Base-by-base conservation (phyloP, 2,329 filamentous ascomycete genomes). In the Colletotrichum acutatum region DNA sequence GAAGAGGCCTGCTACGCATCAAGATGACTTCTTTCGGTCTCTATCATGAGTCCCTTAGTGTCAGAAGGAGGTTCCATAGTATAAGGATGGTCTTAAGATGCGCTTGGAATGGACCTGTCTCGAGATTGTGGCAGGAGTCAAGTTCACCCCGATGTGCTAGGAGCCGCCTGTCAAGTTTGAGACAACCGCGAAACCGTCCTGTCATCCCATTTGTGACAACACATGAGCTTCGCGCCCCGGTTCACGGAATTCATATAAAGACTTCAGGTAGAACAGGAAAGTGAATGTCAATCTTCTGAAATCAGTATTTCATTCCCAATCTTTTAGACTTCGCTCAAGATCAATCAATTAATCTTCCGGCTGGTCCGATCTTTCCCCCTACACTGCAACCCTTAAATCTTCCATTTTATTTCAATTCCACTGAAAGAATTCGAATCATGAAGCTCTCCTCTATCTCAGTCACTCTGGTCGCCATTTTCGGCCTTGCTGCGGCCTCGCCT, bases 111-210 rank as follows among this genome's bases (percentile, higher is more conserved):
- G 63, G 63, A 49, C 56, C 52, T 32, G 57, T 71, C 64, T 71
- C 64, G 64, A 22, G 63, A 66, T 5, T 71, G 62, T 71, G 56
- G 60, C 46, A 66, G 32, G 56, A 37, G 57, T 52, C 57, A 62
- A 28, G 11, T 34, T 34, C 11, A 26, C 57, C 28, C 19, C 32
- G 14, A 28, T 12, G 9, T 22, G 22, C 32, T 28, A 57, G 34
- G 62, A 19, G 30, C 14, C 68, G 57, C 64, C 22, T 71, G 63
- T 37, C 63, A 71, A 26, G 12, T 34, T 30, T 8, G 37, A 61
- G 57, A 57, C 57, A 67, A 19, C 34, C 16, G n/a, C 28, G 37
- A 67, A 62, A 56, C 11, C 34, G 49, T 26, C 53, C 9, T 71
- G 37, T 19, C 49, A 68, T 61, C 14, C 34, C 34, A 26, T 46